Percentiles rank a stretch among this genome's conserved stretches.
phyloP scores from a whole-genome alignment of 176 grass and related monocot species.

The Eremochloa ophiuroides region DNA sequence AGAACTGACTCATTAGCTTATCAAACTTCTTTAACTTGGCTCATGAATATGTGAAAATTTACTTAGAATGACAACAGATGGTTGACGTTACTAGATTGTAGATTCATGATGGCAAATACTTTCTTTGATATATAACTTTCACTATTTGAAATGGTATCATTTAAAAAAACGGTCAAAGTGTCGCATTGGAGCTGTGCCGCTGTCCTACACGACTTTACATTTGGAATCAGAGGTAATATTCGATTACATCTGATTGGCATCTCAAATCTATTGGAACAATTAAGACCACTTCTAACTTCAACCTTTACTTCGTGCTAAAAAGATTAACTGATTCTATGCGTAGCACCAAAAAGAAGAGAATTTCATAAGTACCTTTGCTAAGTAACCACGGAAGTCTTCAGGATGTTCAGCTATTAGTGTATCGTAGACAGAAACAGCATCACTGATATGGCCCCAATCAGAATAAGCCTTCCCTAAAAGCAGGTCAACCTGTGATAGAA shows the following conservation, averaged over 20 bases:
- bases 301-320: not conserved
- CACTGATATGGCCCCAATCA: slow-evolving; percentile 77
- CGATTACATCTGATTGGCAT: not conserved
- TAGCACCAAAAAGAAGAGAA: not conserved
- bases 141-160: not conserved
- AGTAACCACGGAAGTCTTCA: slow-evolving; percentile 90
- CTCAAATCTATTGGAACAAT: slow-evolving; percentile 2
- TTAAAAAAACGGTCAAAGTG: not conserved
- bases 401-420: slow-evolving; percentile 77
- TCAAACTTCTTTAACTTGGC: not conserved
- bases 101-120: not conserved
- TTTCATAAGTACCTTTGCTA: slow-evolving; percentile 65
- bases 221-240: not conserved
- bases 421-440: slow-evolving; percentile 91
- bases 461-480: slow-evolving; percentile 93
- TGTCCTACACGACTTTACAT: not conserved
- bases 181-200: not conserved
- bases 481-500: slow-evolving; percentile 60
- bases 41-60: not conserved
- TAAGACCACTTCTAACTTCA: not conserved
- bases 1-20: not conserved
- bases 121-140: not conserved
- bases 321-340: not conserved
- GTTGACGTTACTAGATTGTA: not conserved
- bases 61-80: not conserved